These are phyloP conservation scores for Stagonosporopsis chrysanthemi DNA, from an alignment of 2,329 filamentous ascomycete species.

Conservation along the genomic window DNA sequence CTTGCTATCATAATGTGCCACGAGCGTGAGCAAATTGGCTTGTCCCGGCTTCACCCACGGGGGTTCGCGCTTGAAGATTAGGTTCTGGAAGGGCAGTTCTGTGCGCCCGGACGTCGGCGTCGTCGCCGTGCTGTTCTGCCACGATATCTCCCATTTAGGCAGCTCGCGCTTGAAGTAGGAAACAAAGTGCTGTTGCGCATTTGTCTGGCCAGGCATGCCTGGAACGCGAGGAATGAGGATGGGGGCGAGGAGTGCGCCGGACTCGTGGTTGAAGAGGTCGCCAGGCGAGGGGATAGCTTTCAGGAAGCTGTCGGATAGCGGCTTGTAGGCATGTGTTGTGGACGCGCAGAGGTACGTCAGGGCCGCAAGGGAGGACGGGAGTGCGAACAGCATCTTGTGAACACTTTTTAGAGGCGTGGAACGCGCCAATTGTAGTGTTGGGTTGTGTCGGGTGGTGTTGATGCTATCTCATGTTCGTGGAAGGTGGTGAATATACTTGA, in stretches of 20 bases:
- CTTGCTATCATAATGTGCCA: constrained; percentile 94
- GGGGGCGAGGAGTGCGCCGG: constrained; percentile 79
- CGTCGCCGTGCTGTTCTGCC: constrained; percentile 88
- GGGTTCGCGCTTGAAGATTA: constrained; percentile 87
- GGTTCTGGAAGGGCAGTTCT: constrained; percentile 82
- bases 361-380: constrained; percentile 21
- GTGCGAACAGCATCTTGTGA: constrained; percentile 26
- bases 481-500: background rate
- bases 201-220: constrained; percentile 76
- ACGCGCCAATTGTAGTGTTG: background rate
- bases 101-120: constrained; percentile 77
- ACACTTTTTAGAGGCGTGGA: background rate
- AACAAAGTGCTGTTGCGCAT: constrained; percentile 81
- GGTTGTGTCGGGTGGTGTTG: background rate
- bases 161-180: constrained; percentile 79
- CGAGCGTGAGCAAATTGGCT: constrained; percentile 81
- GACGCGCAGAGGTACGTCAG: constrained; percentile 23
- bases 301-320: constrained; percentile 78
- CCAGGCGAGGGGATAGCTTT: constrained; percentile 74
- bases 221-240: constrained; percentile 89
- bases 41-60: constrained; percentile 80
- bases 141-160: constrained; percentile 79
- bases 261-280: constrained; percentile 77
- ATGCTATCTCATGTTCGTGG: constrained; percentile 5
- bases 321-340: constrained; percentile 58